Evolutionary conservation across 1,284 basidiomycete species (phyloP).

Genomic region (Psilocybe mexicana): DNA sequence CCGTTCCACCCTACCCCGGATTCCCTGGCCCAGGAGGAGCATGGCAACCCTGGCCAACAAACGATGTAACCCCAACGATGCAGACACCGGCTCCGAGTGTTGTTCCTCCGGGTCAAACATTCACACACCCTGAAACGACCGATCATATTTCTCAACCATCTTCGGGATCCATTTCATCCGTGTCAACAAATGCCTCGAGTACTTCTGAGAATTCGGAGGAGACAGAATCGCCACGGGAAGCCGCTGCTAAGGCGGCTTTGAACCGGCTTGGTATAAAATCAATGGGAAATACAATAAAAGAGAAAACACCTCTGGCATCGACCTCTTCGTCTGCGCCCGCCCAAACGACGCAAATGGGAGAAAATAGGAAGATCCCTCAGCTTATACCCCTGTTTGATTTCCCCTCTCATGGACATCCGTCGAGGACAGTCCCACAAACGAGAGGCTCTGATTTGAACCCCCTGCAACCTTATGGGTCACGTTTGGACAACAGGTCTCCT

Average conservation of each 20-base stretch:
- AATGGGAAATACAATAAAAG: background rate
- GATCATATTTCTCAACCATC: constrained; percentile 8
- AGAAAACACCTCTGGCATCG: constrained; percentile 1
- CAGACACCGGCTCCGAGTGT: background rate
- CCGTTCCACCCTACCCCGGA: constrained; percentile 50
- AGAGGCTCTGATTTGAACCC: background rate
- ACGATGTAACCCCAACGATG: background rate
- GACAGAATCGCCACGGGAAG: constrained; percentile 36
- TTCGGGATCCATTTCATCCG: constrained; percentile 6
- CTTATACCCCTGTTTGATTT: constrained; percentile 56
- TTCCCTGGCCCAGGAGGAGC: constrained; percentile 63
- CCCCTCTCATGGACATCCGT: constrained; percentile 4
- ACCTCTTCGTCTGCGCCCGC: constrained; percentile 8
- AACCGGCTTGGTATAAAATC: constrained; percentile 31
- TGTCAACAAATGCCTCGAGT: constrained; percentile 3
- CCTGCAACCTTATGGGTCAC: background rate
- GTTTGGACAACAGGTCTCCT: background rate
- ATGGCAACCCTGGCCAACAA: constrained; percentile 59
- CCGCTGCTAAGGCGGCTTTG: constrained; percentile 46
- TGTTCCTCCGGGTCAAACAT: background rate
- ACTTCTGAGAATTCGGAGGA: constrained; percentile 6
- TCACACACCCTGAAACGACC: constrained; percentile 8
- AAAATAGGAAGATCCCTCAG: constrained; percentile 32
- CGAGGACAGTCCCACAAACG: constrained; percentile 1
- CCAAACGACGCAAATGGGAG: background rate